phyloP scores from a whole-genome alignment of 768 basidiomycete genomes.

The Calvatia gigantea region DNA sequence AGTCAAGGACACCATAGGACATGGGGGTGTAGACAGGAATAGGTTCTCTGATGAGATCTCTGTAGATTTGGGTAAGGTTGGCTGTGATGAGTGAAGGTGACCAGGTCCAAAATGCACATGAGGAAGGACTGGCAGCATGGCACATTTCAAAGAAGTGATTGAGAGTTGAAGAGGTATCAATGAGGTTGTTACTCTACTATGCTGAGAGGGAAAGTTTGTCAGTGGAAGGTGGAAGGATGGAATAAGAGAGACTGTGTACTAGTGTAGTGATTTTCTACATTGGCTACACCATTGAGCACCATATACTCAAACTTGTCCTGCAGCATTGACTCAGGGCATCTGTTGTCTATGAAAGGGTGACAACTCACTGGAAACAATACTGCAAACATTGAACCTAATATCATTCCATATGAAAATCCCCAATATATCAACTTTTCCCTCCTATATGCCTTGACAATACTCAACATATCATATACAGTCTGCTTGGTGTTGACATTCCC shows the following conservation, averaged over 20 bases:
- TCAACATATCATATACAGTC: conserved; percentile 34
- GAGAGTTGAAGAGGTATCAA: conserved; percentile 34
- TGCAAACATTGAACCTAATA: conserved; percentile 21
- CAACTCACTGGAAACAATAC: conserved; percentile 20
- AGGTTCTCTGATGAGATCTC: conserved; percentile 27
- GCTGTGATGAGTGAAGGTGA: conserved; percentile 27
- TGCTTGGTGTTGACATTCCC: conserved; percentile 32
- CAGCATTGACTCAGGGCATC: not conserved
- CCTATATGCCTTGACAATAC: conserved; percentile 29
- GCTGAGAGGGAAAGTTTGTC: conserved; percentile 18
- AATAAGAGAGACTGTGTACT: conserved; percentile 21
- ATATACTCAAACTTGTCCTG: conserved; percentile 36
- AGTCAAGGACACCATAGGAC: conserved; percentile 36
- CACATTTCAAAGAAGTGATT: conserved; percentile 34
- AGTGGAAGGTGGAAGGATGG: not conserved
- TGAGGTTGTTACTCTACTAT: conserved; percentile 30
- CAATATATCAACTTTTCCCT: conserved; percentile 30
- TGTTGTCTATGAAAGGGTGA: not conserved
- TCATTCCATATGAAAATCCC: conserved; percentile 26
- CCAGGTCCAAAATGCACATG: conserved; percentile 36
- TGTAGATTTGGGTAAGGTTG: conserved; percentile 33
- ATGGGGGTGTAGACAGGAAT: conserved; percentile 27
- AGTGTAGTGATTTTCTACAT: conserved; percentile 35
- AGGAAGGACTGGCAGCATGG: conserved; percentile 29
- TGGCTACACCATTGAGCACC: conserved; percentile 37